Evolutionary conservation across 169 alveolate species (phyloP).

Genomic region (Eimeria tenella): DNA sequence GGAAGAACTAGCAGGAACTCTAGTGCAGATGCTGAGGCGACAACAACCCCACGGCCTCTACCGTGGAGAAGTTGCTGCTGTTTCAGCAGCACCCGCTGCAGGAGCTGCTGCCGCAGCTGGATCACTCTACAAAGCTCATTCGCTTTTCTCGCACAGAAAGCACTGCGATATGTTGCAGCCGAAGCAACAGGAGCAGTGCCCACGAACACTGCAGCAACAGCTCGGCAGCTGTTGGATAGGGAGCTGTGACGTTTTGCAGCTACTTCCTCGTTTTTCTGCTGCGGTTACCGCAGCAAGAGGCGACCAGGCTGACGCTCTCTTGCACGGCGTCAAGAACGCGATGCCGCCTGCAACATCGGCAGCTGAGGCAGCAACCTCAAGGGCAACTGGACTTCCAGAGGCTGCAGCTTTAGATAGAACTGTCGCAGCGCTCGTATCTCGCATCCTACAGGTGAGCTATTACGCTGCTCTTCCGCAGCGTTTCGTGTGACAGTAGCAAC

Average conservation of each 20-base stretch:
- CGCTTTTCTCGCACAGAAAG: background rate
- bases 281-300: conserved; percentile 12
- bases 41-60: conserved; percentile 9
- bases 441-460: background rate
- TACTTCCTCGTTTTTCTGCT: background rate
- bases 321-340: background rate
- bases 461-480: background rate
- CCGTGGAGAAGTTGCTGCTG: conserved; percentile 15
- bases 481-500: background rate
- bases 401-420: background rate
- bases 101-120: background rate
- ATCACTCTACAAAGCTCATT: background rate
- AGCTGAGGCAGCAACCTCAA: background rate
- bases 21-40: background rate
- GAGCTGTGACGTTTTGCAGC: background rate
- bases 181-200: background rate
- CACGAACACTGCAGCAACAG: background rate
- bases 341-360: background rate
- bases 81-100: background rate
- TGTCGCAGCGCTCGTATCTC: background rate
- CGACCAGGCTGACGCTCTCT: background rate
- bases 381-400: background rate
- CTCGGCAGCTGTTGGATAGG: background rate
- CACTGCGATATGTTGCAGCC: background rate
- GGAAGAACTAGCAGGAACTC: background rate